Percentiles rank a stretch among this genome's conserved stretches.
phyloP scores from a whole-genome alignment of 169 alveolate genomes.

The Plasmodium reichenowi region DNA sequence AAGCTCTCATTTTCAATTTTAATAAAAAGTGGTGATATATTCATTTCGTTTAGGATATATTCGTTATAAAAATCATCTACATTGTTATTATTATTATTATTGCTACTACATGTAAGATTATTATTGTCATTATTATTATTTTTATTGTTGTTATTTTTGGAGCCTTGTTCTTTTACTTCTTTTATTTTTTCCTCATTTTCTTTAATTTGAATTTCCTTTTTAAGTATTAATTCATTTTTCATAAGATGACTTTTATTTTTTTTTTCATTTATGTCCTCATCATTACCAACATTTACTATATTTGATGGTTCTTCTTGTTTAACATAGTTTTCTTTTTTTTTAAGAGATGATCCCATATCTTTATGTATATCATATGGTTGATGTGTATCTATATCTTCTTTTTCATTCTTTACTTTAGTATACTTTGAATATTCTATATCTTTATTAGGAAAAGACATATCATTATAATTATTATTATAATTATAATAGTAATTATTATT shows the following conservation, averaged over 20 bases:
- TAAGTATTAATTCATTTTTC: background rate
- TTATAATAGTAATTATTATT: background rate
- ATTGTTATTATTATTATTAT: background rate
- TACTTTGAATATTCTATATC: background rate
- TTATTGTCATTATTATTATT: background rate
- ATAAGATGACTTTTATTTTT: background rate
- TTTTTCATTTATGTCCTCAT: background rate
- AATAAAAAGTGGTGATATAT: background rate
- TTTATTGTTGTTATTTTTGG: background rate
- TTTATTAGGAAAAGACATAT: background rate
- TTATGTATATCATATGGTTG: too few species aligned
- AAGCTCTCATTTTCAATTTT: background rate
- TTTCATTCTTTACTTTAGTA: background rate
- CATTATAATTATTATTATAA: background rate
- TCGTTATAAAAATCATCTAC: background rate
- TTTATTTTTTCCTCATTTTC: background rate
- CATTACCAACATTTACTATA: background rate
- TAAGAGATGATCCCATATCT: too few species aligned
- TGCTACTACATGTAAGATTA: background rate
- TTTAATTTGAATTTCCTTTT: background rate
- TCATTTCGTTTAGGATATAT: constrained; percentile 1
- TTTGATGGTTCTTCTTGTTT: background rate
- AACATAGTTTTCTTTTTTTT: background rate
- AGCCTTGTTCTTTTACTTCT: background rate
- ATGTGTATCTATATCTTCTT: background rate